Evolutionary conservation across 2,329 filamentous ascomycete genomes (phyloP).

Genomic region (Aspergillus sclerotialis): DNA sequence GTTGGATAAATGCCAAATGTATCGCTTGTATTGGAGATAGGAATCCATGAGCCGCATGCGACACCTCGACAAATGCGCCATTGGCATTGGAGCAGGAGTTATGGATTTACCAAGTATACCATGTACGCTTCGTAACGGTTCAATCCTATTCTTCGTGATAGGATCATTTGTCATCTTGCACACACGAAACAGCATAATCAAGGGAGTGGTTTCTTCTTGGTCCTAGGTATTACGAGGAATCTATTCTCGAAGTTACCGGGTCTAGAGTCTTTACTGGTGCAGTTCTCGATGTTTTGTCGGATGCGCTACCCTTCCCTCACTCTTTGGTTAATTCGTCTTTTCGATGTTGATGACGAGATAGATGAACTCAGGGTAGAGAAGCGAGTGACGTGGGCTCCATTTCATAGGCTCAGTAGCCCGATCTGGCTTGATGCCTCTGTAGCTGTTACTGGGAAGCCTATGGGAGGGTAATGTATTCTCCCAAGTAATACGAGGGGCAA

Average conservation of each 20-base stretch:
- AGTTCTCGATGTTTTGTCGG: slow-evolving; percentile 22
- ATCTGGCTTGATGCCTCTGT: slow-evolving; percentile 19
- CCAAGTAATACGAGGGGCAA: slow-evolving; percentile 59
- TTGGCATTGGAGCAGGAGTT: slow-evolving; percentile 29
- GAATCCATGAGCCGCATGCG: slow-evolving; percentile 30
- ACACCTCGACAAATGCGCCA: slow-evolving; percentile 20
- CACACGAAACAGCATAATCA: slow-evolving; percentile 22
- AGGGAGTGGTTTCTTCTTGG: slow-evolving; percentile 7
- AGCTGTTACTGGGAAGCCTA: slow-evolving; percentile 44
- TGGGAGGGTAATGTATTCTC: slow-evolving; percentile 81
- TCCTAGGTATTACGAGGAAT: slow-evolving; percentile 18
- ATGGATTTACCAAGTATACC: slow-evolving; percentile 28
- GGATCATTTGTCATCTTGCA: slow-evolving; percentile 23
- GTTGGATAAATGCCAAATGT: slow-evolving; percentile 12
- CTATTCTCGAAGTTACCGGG: slow-evolving; percentile 25
- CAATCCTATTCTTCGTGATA: slow-evolving; percentile 24
- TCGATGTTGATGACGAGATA: slow-evolving; percentile 14
- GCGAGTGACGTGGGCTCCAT: slow-evolving; percentile 29
- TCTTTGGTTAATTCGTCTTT: slow-evolving; percentile 16
- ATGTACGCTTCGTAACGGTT: slow-evolving; percentile 28
- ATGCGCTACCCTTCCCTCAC: slow-evolving; percentile 19
- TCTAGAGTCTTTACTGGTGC: slow-evolving; percentile 29
- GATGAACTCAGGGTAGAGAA: slow-evolving; percentile 14
- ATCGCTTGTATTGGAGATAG: slow-evolving; percentile 26
- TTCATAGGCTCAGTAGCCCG: slow-evolving; percentile 17